phyloP scores from a whole-genome alignment of 371 early-diverging fungal species.

The Neoconidiobolus thromboides region DNA sequence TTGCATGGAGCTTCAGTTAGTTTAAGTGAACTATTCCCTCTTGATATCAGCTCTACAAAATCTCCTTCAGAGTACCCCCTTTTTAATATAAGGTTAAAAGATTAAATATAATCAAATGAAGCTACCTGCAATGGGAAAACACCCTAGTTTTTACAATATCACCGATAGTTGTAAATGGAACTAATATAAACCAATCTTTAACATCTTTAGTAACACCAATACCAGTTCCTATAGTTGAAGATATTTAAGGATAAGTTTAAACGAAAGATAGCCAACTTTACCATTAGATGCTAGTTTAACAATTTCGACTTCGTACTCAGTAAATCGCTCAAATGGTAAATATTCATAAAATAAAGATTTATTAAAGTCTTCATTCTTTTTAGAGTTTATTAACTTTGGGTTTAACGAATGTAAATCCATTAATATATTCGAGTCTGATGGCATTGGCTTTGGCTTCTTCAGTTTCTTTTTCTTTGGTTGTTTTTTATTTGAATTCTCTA shows the following conservation, averaged over 20 bases:
- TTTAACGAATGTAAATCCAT: neutral
- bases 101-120: neutral
- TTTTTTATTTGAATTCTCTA: too few species aligned
- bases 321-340: neutral
- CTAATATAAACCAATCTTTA: conserved; percentile 1
- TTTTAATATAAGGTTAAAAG: neutral
- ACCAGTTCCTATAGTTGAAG: neutral
- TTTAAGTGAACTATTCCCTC: conserved; percentile 12
- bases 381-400: neutral
- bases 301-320: neutral
- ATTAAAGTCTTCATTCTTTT: neutral
- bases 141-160: neutral
- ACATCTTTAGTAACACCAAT: neutral
- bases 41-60: conserved; percentile 20
- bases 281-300: neutral
- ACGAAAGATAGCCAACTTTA: neutral
- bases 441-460: conserved; percentile 1
- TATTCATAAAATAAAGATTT: conserved; percentile 2
- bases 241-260: neutral
- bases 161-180: neutral
- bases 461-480: neutral
- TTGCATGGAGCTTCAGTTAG: conserved; percentile 27
- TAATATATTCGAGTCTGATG: neutral
- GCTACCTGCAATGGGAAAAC: neutral
- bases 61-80: conserved; percentile 35